These are phyloP conservation scores for Karstenula rhodostoma DNA, from an alignment of 2,329 filamentous ascomycete species.

Conservation along the genomic window DNA sequence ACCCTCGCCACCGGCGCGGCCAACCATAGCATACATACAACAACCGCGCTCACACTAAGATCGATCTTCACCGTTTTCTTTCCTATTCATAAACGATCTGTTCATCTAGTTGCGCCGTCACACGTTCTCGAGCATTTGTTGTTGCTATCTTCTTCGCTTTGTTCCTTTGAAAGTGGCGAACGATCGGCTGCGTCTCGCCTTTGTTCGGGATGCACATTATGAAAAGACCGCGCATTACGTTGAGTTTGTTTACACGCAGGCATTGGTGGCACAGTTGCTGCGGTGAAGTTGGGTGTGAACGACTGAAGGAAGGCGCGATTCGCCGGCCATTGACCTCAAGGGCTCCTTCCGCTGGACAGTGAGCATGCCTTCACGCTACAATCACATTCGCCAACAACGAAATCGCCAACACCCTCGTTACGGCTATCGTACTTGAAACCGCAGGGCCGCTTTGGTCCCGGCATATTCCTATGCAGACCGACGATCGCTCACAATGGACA, in stretches of 20 bases:
- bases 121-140: not conserved
- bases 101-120: not conserved
- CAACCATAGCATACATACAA: not conserved
- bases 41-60: not conserved
- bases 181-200: not conserved
- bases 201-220: not conserved
- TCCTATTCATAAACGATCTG: not conserved
- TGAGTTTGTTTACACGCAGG: not conserved
- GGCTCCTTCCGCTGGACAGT: not conserved
- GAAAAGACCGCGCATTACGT: not conserved
- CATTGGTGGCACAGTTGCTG: not conserved
- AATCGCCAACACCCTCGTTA: not conserved
- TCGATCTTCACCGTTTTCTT: not conserved
- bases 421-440: not conserved
- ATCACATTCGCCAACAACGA: not conserved
- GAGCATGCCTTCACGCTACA: not conserved
- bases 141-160: not conserved
- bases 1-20: not conserved
- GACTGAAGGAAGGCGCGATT: not conserved
- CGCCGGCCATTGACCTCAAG: not conserved
- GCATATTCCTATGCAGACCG: not conserved
- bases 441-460: not conserved
- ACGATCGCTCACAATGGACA: not conserved
- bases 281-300: not conserved
- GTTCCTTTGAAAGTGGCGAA: constrained; percentile 42